Conservation (phyloP, 352 stramenopile genomes). For the Stramenopiles sp. region DNA sequence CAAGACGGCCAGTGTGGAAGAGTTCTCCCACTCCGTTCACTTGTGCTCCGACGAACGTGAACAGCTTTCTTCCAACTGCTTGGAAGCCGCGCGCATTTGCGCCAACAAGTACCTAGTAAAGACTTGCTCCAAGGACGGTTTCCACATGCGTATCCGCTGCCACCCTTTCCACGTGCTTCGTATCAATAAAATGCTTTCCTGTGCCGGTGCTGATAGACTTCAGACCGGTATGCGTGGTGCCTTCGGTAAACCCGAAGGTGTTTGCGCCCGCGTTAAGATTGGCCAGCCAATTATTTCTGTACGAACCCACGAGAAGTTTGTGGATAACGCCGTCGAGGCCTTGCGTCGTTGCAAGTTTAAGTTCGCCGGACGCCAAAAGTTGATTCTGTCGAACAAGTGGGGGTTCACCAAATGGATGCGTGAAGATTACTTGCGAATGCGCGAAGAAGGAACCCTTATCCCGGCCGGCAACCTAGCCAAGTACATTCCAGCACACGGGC, state of each 20-base stretch:
- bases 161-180: conserved; percentile 97
- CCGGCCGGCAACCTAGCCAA: conserved; percentile 95
- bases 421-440: conserved; percentile 88
- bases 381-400: conserved; percentile 98
- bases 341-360: conserved; percentile 99
- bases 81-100: conserved; percentile 93
- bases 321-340: conserved; percentile 78
- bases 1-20: conserved; percentile 90
- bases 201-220: conserved; percentile 92
- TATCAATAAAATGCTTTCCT: conserved; percentile 99
- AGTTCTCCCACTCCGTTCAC: conserved; percentile 96
- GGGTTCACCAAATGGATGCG: conserved; percentile 96
- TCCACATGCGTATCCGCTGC: conserved; percentile 95
- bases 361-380: conserved; percentile 98
- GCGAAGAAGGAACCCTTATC: conserved; percentile 70
- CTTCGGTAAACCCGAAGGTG: conserved; percentile 94
- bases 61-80: conserved; percentile 82
- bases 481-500: conserved; percentile 68
- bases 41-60: conserved; percentile 79
- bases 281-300: conserved; percentile 95
- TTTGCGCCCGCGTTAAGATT: conserved; percentile 92
- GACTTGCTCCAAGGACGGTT: conserved; percentile 91
- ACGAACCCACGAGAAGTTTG: conserved; percentile 82
- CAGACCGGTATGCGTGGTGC: conserved; percentile 96
- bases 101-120: conserved; percentile 98